phyloP scores from a whole-genome alignment of 345 rosid genomes.

The Geranium brycei region DNA sequence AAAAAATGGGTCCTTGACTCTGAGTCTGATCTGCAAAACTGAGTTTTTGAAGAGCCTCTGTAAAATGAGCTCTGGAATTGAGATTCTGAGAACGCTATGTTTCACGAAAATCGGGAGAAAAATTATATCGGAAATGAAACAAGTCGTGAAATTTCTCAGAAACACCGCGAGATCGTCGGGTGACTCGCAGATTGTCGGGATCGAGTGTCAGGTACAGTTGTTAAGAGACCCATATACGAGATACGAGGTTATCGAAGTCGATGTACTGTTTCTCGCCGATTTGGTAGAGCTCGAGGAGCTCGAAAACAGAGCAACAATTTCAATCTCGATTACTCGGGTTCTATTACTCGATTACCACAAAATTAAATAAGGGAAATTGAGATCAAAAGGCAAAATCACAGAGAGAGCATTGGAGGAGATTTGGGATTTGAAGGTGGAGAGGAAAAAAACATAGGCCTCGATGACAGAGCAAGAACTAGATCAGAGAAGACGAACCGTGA shows the following conservation, averaged over 20 bases:
- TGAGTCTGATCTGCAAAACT: constrained; percentile 31
- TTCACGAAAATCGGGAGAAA: constrained; percentile 44
- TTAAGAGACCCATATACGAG: constrained; percentile 52
- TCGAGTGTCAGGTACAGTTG: constrained; percentile 49
- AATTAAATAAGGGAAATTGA: constrained; percentile 39
- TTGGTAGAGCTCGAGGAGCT: constrained; percentile 56
- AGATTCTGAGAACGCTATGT: constrained; percentile 47
- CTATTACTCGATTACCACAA: constrained; percentile 52
- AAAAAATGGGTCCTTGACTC: constrained; percentile 30
- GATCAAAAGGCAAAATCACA: constrained; percentile 28
- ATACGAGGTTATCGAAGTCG: constrained; percentile 33
- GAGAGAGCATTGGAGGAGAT: constrained; percentile 32
- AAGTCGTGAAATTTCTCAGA: constrained; percentile 37
- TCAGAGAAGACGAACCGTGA: constrained; percentile 31
- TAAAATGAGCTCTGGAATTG: constrained; percentile 55
- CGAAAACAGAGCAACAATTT: constrained; percentile 21
- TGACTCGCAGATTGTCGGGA: constrained; percentile 50
- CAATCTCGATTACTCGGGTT: constrained; percentile 39
- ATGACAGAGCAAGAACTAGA: constrained; percentile 43
- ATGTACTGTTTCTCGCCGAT: constrained; percentile 38
- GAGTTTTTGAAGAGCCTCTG: constrained; percentile 33
- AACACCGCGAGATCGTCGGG: constrained; percentile 58
- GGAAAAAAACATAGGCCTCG: constrained; percentile 41
- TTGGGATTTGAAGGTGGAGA: constrained; percentile 74
- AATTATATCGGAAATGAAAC: constrained; percentile 23